Base-by-base conservation (phyloP, 371 early-diverging fungal genomes). In the Mortierella sp. region DNA sequence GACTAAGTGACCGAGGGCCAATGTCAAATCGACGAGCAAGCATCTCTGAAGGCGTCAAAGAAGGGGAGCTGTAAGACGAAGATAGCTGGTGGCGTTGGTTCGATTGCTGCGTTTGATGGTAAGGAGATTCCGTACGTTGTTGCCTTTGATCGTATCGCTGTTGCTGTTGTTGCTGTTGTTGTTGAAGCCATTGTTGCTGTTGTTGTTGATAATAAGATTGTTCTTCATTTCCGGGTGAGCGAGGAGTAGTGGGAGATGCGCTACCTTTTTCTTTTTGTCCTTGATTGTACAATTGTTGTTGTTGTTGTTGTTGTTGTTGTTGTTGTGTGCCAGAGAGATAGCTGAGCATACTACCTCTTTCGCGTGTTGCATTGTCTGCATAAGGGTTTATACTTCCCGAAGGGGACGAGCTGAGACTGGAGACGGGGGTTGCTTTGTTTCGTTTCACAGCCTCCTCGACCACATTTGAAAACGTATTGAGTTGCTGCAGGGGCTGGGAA, bases 1-100 rank as follows among this genome's bases (percentile, higher is more conserved):
- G 57, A 28, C 76, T 76, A 7, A 66, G 41, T 3, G 71, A 63
- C 24, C 76, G 43, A 55, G 59, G 16, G 67, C 68, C 63, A 7
- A 58, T 53, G 21, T 69, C 55, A 47, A 69, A 69, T 36, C 70
- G 70, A 16, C 58, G 67, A 10, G 57, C 60, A 1, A 69, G 61
- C 76, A 75, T 70, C 32, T 75, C 76, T 0, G 76, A 70, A 5
- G 76, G 76, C 4, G 70, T 65, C 11, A 68, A 41, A 24, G 58
- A 47, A n/a, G 63, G 40, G 4, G 60, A 60, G 6, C 58, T 36
- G 15, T 21, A 24, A 19, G 36, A 38, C 50, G 65, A 7, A 22
- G 60, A 47, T 43, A 13, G 19, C 5, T 5, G 64, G 4, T 47
- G 48, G 19, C 8, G 7, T 10, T 58, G 67, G 43, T 32, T 66